Evolutionary conservation across 805 yeast species (phyloP).

Genomic region (Grigorovia yakushimaensis): DNA sequence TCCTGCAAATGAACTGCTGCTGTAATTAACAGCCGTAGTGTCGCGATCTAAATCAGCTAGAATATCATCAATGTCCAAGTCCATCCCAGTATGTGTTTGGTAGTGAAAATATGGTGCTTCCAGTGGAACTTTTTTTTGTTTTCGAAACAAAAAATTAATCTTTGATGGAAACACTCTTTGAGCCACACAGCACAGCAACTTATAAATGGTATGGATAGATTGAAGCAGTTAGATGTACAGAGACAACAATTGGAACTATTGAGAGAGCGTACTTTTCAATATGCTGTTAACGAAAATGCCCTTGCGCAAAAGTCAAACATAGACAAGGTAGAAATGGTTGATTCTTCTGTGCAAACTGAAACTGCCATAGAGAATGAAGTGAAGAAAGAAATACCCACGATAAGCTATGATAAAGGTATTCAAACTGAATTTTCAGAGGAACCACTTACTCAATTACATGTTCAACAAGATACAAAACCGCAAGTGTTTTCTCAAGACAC

Average conservation of each 20-base stretch:
- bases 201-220: slow-evolving; percentile 18
- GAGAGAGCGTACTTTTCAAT: slow-evolving; percentile 27
- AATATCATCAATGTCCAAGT: slow-evolving; percentile 61
- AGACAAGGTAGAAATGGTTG: slow-evolving; percentile 8
- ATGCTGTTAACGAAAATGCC: not conserved
- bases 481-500: too few species aligned
- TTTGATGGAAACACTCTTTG: too few species aligned
- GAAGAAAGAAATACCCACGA: not conserved
- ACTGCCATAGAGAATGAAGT: not conserved
- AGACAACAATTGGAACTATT: slow-evolving; percentile 41
- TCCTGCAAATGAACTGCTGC: not conserved
- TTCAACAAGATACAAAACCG: not conserved
- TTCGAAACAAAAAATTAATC: too few species aligned
- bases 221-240: slow-evolving; percentile 43
- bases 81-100: slow-evolving; percentile 11
- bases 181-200: too few species aligned
- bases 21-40: slow-evolving; percentile 26
- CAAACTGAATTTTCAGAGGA: slow-evolving; percentile 13
- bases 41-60: slow-evolving; percentile 53
- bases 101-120: not conserved
- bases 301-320: too few species aligned
- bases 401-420: slow-evolving; percentile 19
- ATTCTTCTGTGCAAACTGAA: slow-evolving; percentile 15
- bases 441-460: not conserved
- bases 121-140: too few species aligned